Conservation (phyloP, 345 rosid genomes). For the Ceriops zippeliana region DNA sequence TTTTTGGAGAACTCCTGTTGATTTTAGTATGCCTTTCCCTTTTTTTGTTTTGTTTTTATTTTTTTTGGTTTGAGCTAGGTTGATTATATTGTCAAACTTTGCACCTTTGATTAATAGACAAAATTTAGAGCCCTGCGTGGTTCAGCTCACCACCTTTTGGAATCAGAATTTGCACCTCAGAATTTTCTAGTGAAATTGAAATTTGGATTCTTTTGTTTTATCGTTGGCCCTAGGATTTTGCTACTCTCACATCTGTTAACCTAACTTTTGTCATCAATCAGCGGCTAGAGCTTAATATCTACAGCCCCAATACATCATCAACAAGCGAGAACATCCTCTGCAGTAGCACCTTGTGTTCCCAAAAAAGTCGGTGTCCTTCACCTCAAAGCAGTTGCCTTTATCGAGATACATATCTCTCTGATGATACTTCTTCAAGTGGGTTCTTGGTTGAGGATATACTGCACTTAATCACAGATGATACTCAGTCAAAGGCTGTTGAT, state of each 20-base stretch:
- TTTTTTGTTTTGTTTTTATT: too few relatives aligned
- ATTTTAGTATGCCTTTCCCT: too few relatives aligned
- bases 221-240: neutral
- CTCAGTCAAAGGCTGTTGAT: conserved; percentile 35
- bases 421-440: conserved; percentile 69
- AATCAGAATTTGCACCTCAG: neutral
- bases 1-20: too few relatives aligned
- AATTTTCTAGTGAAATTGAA: neutral
- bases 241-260: neutral
- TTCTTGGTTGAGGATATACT: conserved; percentile 61
- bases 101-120: too few relatives aligned
- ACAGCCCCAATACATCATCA: conserved; percentile 65
- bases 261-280: conserved; percentile 17
- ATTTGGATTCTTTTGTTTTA: neutral
- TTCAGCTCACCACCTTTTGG: neutral
- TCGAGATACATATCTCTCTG: conserved; percentile 59
- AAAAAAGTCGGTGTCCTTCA: conserved; percentile 42
- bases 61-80: too few relatives aligned
- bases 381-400: conserved; percentile 55
- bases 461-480: conserved; percentile 49
- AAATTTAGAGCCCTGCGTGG: too few relatives aligned
- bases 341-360: conserved; percentile 52
- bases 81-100: too few relatives aligned
- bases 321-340: conserved; percentile 61
- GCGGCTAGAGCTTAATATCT: conserved; percentile 54